Base-by-base conservation (phyloP, 2,329 filamentous ascomycete species). In the Fusarium marasasianum region DNA sequence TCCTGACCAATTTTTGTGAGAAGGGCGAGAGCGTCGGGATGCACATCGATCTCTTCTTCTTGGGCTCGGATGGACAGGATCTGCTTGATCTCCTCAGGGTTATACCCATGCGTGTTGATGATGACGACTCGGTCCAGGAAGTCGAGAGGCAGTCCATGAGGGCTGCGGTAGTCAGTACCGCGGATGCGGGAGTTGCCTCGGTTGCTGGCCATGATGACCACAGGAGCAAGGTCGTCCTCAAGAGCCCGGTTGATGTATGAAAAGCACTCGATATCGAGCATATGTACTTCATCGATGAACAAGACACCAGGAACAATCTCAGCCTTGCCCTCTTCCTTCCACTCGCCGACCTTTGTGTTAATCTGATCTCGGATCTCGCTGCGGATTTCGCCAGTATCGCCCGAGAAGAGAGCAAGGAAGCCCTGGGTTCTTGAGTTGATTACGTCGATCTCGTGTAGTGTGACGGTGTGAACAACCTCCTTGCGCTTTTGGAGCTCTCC, bases 161-260 rank as follows among this genome's bases (percentile, higher is more conserved):
- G 96, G 77, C 93, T 96, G 78, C 91, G 92, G 85, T 98, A 98
- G 82, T 94, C 93, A 63, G 96, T 99, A 66, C 96, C 96, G 38
- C 96, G 91, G 80, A 99, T 98, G 76, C 93, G 92, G 43, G 96
- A 94, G 82, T 95, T 91, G 74, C 96, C 96, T 69, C 96, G 90
- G 86, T 99, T 99, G 88, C 94, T 97, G 62, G 96, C 96, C 96
- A 99, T 99, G 84, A 99, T 99, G 82, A 99, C 95, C 74, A 99
- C 95, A 44, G 96, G 96, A 3, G 96, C 95, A 38, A 99, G 89
- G 79, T 98, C 95, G 69, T 95, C 94, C 84, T 99, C 96, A 50
- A 99, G 88, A 2, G 96, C 96, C 59, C 96, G 93, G 87, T 99
- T 99, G 87, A 99, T 93, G 87, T 97, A 99, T 50, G 95, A 97